Evolutionary conservation across 495 filamentous ascomycete species (phyloP), one percentile per base, ranked within the genome.

Genomic region (Penicillium paxilli): DNA sequence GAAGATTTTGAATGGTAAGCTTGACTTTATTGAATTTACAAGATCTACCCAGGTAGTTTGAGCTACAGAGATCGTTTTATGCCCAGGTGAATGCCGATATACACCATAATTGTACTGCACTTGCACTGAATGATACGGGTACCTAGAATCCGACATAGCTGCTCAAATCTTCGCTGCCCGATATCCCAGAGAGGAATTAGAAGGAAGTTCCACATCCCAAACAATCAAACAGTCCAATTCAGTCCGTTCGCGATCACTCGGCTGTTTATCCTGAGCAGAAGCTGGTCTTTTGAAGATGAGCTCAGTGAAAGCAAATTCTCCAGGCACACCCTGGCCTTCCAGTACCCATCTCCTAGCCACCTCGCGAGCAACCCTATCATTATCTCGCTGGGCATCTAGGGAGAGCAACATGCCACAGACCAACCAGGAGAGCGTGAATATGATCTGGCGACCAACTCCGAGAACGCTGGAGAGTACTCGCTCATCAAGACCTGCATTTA

Each of bases 361-460:
- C 49, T 72, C 70, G 12, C 28, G 47, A n/a, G 63, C 66, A 19
- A 69, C 57, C 1, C n/a, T 42, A 40, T 73, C 63, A 7, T 56
- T 54, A 54, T 73, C 72, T 21, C 64, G 55, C 47, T 65, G 57
- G 5, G 68, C 60, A 62, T 75, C 72, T 1, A 72, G 46, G 0
- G 63, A 57, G 32, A 75, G 44, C 24, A 75, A 49, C 2, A 56
- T 49, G 21, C 69, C 68, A 14, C 47, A 52, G 0, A 75, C 44
- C 2, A 74, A 45, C 72, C 69, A 75, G 10, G 64, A 62, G 1
- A 73, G 44, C 4, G 65, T 69, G 20, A 70, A 71, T 44, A 75
- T 72, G 1, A 62, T 52, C 9, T 66, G 58, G 12, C 65, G 63
- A 5, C 58, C 67, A 37, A 68, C 58, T 9, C 60, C 59, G 5